Base-by-base conservation (phyloP, 768 basidiomycete species). In the Kwoniella newhampshirensis region DNA sequence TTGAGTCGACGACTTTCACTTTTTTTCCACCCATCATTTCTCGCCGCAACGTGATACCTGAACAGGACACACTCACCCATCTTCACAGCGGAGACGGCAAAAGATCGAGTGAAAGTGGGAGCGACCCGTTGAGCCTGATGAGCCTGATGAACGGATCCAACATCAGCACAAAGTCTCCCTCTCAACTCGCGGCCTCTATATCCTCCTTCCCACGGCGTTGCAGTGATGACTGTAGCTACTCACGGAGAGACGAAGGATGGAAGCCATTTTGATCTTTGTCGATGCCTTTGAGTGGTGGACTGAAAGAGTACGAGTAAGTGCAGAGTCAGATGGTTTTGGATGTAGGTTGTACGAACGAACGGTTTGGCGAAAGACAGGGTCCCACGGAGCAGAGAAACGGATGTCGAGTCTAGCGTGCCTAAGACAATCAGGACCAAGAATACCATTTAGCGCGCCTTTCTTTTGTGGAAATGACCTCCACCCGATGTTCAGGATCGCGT, bases 31-130 rank as follows among this genome's bases (percentile, higher is more conserved):
- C n/a, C n/a, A n/a, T n/a, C n/a, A n/a, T n/a, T n/a, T n/a, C n/a
- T n/a, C n/a, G n/a, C n/a, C n/a, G n/a, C n/a, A n/a, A n/a, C n/a
- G n/a, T n/a, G n/a, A n/a, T n/a, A n/a, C n/a, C n/a, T n/a, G n/a
- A n/a, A n/a, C n/a, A n/a, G n/a, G n/a, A 17, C 26, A 40, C 46
- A 68, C 76, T 46, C 13, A 78, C 78, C 78, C 73, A 78, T 78
- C 66, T 75, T 73, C 47, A 68, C 68, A 21, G 67, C 66, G 27
- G 68, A 69, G 40, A 74, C 63, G 41, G 77, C 73, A 71, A 78
- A 75, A 51, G 74, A 66, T 65, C 78, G 67, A 44, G 61, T 52
- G 49, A 72, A 66, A 35, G 68, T 42, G 45, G 67, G 60, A 28
- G 67, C 64, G 40, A 60, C 63, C 44, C 70, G 62, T 42, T 60